Conservation (phyloP, 257 asterid species). For the Solanum sitiens region DNA sequence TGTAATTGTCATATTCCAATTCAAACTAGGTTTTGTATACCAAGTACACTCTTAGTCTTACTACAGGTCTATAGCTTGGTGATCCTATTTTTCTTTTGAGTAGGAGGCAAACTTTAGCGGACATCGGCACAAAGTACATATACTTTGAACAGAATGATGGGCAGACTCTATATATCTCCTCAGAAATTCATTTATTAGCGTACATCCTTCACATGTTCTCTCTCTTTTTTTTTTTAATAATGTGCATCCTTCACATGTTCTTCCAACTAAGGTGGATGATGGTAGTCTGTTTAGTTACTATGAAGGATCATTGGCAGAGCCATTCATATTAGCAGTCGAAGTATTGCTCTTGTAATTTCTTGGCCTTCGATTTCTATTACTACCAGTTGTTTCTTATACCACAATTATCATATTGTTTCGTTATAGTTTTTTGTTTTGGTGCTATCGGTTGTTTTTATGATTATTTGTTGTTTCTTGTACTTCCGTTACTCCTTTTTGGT, state of each 20-base stretch:
- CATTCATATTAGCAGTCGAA: neutral
- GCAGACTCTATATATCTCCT: neutral
- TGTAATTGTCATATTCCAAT: neutral
- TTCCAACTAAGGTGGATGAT: neutral
- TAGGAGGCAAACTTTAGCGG: neutral
- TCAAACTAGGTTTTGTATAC: neutral
- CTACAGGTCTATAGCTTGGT: neutral
- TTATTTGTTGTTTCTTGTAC: neutral
- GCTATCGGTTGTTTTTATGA: neutral
- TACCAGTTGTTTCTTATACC: neutral
- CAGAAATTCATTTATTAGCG: neutral
- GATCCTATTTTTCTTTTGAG: neutral
- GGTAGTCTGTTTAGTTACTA: neutral
- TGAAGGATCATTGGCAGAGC: neutral
- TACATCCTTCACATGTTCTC: neutral
- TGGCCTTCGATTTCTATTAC: neutral
- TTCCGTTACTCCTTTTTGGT: neutral
- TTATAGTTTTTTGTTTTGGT: neutral
- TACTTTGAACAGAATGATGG: neutral
- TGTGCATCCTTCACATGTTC: neutral
- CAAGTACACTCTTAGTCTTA: neutral
- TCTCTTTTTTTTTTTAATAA: neutral
- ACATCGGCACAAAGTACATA: neutral
- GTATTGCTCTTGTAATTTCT: neutral
- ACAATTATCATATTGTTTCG: neutral